Percentiles rank a stretch among this genome's conserved stretches.
These are phyloP conservation scores for Boletus tomentosulus DNA, from an alignment of 768 basidiomycete genomes.

Conservation along the genomic window DNA sequence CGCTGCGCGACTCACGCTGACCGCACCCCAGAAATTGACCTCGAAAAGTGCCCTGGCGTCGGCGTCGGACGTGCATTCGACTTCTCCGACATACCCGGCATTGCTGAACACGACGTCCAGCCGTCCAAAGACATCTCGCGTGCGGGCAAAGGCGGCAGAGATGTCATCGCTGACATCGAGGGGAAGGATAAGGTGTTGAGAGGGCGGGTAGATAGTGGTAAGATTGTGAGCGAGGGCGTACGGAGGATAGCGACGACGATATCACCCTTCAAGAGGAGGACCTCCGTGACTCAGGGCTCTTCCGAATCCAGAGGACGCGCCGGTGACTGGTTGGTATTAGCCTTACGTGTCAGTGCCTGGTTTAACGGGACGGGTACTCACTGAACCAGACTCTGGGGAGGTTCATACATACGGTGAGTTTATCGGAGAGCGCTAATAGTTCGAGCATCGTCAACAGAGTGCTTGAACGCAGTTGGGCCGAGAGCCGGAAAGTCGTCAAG, in stretches of 20 bases:
- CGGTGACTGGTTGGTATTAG: too few relatives aligned
- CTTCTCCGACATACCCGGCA: constrained; percentile 33
- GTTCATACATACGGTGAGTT: too few relatives aligned
- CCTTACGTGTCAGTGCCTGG: too few relatives aligned
- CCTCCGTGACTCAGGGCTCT: constrained; percentile 13
- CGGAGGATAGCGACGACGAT: constrained; percentile 39
- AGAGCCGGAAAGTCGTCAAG: too few relatives aligned
- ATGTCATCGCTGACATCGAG: constrained; percentile 40
- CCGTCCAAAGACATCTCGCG: constrained; percentile 33
- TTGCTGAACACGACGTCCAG: constrained; percentile 46
- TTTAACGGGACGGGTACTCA: too few relatives aligned
- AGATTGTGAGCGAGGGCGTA: constrained; percentile 31
- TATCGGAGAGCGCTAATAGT: too few relatives aligned
- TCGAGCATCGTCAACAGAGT: too few relatives aligned
- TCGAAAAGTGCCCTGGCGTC: constrained; percentile 31
- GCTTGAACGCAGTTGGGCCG: too few relatives aligned
- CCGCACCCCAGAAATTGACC: constrained; percentile 19
- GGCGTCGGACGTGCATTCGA: constrained; percentile 31
- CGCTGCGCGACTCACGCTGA: constrained; percentile 10
- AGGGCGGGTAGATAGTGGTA: constrained; percentile 18
- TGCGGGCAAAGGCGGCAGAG: constrained; percentile 27
- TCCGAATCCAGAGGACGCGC: too few relatives aligned
- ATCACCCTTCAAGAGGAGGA: constrained; percentile 27
- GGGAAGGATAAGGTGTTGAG: constrained; percentile 32
- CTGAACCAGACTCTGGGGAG: too few relatives aligned